Conservation (phyloP, 768 basidiomycete species). For the Crucibulum laeve region DNA sequence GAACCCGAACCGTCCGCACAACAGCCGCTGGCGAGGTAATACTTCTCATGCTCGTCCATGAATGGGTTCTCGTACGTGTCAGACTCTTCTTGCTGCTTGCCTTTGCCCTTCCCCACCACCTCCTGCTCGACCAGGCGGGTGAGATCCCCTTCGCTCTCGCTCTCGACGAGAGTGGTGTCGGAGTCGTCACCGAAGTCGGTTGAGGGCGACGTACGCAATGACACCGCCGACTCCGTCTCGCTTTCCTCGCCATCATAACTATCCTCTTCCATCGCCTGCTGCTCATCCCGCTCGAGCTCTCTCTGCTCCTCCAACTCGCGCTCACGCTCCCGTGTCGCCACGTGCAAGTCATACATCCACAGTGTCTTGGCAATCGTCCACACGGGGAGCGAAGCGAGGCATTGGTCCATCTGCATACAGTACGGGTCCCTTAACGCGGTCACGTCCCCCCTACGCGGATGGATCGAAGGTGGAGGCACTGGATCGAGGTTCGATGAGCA, state of each 20-base stretch:
- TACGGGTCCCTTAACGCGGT: constrained; percentile 54
- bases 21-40: no score
- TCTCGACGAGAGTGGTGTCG: constrained; percentile 56
- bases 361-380: constrained; percentile 67
- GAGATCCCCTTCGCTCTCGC: constrained; percentile 33
- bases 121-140: neutral
- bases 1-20: neutral
- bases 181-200: constrained; percentile 42
- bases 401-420: constrained; percentile 52
- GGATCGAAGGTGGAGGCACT: constrained; percentile 33
- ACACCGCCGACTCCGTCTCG: constrained; percentile 27
- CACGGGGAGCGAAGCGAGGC: constrained; percentile 49
- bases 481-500: constrained; percentile 3
- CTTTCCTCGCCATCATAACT: constrained; percentile 15
- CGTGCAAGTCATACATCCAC: constrained; percentile 58
- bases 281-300: constrained; percentile 6
- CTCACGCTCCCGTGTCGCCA: no score
- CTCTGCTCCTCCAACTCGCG: no score
- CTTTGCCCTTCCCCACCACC: no score
- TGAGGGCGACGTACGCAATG: constrained; percentile 24
- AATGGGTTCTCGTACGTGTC: constrained; percentile 8
- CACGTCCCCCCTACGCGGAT: constrained; percentile 66
- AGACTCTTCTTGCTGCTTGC: neutral
- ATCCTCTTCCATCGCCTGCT: constrained; percentile 3
- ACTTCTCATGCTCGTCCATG: constrained; percentile 4